Conservation (phyloP, 345 rosid species). For the Euphorbia peplus region DNA sequence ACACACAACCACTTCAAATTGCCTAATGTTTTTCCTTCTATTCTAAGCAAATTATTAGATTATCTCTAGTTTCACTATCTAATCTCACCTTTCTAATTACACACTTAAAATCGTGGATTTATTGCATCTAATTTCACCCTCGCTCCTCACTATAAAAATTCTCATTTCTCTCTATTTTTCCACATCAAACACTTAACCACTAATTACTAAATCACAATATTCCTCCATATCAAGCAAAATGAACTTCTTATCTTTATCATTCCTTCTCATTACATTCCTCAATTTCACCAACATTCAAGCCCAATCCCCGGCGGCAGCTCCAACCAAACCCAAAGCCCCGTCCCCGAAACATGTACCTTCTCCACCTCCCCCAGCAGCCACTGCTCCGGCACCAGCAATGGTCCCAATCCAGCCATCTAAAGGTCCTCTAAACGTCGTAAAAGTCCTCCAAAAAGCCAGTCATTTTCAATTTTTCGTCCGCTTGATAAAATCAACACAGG, state of each 20-base stretch:
- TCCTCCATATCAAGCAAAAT: not conserved
- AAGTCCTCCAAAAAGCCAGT: conserved; percentile 25
- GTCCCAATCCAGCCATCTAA: conserved; percentile 16
- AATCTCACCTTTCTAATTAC: conserved; percentile 22
- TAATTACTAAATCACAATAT: not conserved
- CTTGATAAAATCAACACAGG: conserved; percentile 25
- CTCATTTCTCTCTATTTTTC: not conserved
- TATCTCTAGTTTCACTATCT: too few species aligned
- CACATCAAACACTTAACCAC: conserved; percentile 15
- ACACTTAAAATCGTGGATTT: too few species aligned
- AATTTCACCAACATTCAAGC: conserved; percentile 14
- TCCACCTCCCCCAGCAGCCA: conserved; percentile 6
- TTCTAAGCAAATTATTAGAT: conserved; percentile 9
- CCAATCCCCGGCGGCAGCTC: conserved; percentile 22
- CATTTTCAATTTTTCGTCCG: conserved; percentile 24
- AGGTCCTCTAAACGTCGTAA: conserved; percentile 27
- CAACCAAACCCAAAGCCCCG: conserved; percentile 10
- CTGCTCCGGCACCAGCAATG: conserved; percentile 19
- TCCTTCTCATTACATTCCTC: conserved; percentile 24
- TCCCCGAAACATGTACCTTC: not conserved
- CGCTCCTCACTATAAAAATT: conserved; percentile 16
- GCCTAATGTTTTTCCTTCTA: not conserved
- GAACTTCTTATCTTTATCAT: conserved; percentile 11
- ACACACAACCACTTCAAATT: too few species aligned
- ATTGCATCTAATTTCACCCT: not conserved